Conservation (phyloP, 2,329 filamentous ascomycete genomes). For the Periconia sp. region DNA sequence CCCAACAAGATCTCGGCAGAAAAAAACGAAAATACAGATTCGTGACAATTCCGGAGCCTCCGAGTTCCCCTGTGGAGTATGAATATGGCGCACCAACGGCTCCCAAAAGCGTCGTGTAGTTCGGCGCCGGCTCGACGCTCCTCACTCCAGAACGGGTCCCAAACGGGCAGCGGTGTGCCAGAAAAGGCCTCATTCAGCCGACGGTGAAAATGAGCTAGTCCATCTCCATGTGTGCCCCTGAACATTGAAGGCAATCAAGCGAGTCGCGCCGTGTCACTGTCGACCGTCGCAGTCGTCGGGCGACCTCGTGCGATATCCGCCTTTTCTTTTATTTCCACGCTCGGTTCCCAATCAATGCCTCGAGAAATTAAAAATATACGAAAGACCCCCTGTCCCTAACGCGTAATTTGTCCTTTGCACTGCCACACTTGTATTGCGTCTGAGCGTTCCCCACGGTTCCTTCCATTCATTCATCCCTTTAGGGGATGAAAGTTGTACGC, state of each 20-base stretch:
- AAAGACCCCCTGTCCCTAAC: background rate
- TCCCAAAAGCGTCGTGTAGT: background rate
- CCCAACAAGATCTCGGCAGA: background rate
- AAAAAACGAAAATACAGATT: background rate
- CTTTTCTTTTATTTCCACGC: background rate
- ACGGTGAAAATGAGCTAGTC: background rate
- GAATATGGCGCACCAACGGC: constrained; percentile 19
- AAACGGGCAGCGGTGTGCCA: constrained; percentile 1
- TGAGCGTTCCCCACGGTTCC: background rate
- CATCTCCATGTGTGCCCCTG: background rate
- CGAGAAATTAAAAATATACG: background rate
- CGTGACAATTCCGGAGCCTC: background rate
- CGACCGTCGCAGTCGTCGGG: background rate
- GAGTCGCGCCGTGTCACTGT: background rate
- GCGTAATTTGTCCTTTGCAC: background rate
- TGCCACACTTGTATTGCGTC: background rate
- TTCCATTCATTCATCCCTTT: background rate
- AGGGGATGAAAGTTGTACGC: background rate
- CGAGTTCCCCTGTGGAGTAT: constrained; percentile 18
- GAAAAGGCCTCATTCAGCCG: background rate
- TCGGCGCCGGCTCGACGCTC: constrained; percentile 5
- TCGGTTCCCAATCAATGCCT: background rate
- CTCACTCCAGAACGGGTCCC: background rate
- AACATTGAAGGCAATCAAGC: background rate
- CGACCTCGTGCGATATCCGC: background rate